phyloP scores from a whole-genome alignment of 352 stramenopile species.

The Phytophthora meadii region DNA sequence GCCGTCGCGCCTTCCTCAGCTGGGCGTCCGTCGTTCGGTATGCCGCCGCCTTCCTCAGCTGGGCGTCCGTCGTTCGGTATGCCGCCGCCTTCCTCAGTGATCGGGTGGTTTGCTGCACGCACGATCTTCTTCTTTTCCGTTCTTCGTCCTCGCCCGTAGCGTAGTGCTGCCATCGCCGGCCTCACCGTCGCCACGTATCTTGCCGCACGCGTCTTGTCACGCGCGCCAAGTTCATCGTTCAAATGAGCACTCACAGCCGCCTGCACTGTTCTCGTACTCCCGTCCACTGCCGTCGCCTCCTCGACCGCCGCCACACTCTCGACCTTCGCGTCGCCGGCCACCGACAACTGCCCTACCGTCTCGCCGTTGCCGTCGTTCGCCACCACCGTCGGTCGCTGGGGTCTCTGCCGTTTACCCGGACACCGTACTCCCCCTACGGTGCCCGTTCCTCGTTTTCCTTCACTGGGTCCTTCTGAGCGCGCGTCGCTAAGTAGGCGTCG shows the following conservation, averaged over 20 bases:
- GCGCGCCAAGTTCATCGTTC: not conserved
- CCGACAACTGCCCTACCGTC: too few species aligned
- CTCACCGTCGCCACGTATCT: not conserved
- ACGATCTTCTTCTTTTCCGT: too few species aligned
- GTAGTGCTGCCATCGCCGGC: not conserved
- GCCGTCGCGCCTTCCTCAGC: too few species aligned
- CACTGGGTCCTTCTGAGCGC: not conserved
- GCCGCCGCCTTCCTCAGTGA: too few species aligned
- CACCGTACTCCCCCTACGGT: not conserved
- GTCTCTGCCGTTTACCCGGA: not conserved
- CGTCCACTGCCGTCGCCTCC: not conserved
- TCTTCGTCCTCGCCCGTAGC: not conserved
- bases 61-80: too few species aligned
- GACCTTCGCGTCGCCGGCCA: too few species aligned
- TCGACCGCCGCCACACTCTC: too few species aligned
- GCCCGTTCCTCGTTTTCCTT: not conserved
- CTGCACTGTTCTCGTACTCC: not conserved
- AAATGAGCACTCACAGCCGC: not conserved
- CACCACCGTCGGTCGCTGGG: not conserved
- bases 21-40: too few species aligned
- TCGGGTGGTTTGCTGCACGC: too few species aligned
- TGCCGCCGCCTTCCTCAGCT: too few species aligned
- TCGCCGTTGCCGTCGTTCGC: too few species aligned
- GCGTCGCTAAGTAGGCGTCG: not conserved
- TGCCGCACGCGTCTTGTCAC: not conserved